Evolutionary conservation across 805 yeast species (phyloP), one percentile per base, ranked within the genome.

Genomic region (Monosporozyma aerobia): DNA sequence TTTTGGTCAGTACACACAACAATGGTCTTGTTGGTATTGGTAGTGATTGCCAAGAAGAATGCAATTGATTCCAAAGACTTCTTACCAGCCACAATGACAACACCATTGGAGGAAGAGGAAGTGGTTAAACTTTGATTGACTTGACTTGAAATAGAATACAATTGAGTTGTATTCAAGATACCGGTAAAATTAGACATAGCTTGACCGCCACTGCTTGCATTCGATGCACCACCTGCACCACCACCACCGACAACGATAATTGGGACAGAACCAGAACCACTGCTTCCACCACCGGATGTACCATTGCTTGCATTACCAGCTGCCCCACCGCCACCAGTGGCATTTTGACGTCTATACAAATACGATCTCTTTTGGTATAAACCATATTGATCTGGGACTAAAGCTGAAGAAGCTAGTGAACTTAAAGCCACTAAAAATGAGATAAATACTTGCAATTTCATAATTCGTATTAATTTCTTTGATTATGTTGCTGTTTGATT

Each of bases 21-120:
- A 30, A 63, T 55, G 23, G 64, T 52, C 54, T 61, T 58, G 48
- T 56, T 54, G 16, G 63, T 59, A 37, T 59, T 50, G 46, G 61
- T 56, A 16, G 61, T 55, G 16, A 63, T 40, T 4, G 60, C 53
- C 25, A 58, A 54, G 54, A 63, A 65, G 56, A 64, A 64, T 3
- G 64, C 61, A 4, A 65, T 51, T 5, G 63, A 54, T 48, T 63
- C 68, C 32, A 65, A 48, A 11, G 69, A 62, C 6, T 54, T 52
- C 39, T 53, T 43, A 53, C 53, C 54, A 33, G 63, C 59, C n/a
- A 59, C 57, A 23, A 64, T 56, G n/a, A 65, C 64, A 16, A 63
- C 63, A 45, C 63, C 63, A 47, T 37, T 43, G 11, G 29, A 30
- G n/a, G 33, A 29, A 16, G 43, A 11, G 10, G 44, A 40, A 23